Base-by-base conservation (phyloP, 73 alveolate genomes). In the Stentor roeselii region DNA sequence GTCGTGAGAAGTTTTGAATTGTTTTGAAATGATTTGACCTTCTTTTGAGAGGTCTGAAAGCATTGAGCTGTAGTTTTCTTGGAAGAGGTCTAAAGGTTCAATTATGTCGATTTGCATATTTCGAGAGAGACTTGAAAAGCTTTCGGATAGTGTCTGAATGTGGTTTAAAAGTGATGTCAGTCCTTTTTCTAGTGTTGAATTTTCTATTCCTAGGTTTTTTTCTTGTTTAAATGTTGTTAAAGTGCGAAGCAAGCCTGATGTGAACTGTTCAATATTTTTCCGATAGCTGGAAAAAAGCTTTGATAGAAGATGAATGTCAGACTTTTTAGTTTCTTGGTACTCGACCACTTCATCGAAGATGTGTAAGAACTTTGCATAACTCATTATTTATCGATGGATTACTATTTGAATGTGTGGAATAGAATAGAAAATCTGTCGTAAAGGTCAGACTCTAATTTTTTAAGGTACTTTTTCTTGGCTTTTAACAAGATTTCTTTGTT, bases 71-170 rank as follows among this genome's bases (percentile, higher is more conserved):
- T n/a, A 76, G 67, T 76, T 78, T 27, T 76, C 84, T 37, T 78
- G 6, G 39, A 76, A 76, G 21, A 76, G 39, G 31, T 76, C 84
- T 14, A 76, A 40, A 21, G 84, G 84, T 35, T 76, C 84, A 39
- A 76, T 76, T 0, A 76, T 39, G 39, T 76, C 84, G 11, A 39
- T 21, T n/a, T 76, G 60, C 0, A 76, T 37, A 21, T 34, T 15
- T 2, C 39, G 14, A 76, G 60, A 6, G 14, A 76, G n/a, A 36
- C 37, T 30, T 6, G 41, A 14, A 67, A 27, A 11, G 41, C 37
- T 67, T 67, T 67, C 41, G 41, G 37, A 14, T 2, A 67, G 50
- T 40, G 21, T 67, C 37, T 67, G n/a, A 0, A 67, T 67, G 34
- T 67, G 80, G 14, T 1, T 67, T 0, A 21, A 32, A 21, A 21